Base-by-base conservation (phyloP, 73 alveolate genomes). In the Paramecium tetraurelia region DNA sequence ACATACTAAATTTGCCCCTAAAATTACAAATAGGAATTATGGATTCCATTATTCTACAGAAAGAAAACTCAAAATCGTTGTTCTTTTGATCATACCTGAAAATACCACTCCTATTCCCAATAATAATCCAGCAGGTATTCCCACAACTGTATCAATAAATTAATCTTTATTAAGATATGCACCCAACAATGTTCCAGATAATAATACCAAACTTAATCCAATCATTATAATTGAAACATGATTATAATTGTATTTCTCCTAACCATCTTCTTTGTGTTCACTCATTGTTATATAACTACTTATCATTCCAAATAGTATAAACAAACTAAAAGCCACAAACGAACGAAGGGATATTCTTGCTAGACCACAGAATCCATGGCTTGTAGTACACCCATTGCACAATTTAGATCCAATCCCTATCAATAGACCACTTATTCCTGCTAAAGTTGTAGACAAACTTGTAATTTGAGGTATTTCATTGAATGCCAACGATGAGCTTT, bases 351-450 rank as follows among this genome's bases (percentile, higher is more conserved):
- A 88, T 40, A 97, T 85, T 58, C 99, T 88, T 14, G 99, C 99
- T 8, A 98, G 43, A 4, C 99, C 99, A 94, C 99, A 98, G 14
- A 98, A 98, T 27, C 99, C 99, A 86, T 98, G 99, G 9, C 99
- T 99, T 38, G 98, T 94, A 1, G 99, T 97, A 92, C 99, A 98
- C 7, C 99, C 99, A 83, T 97, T 97, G 20, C 99, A 99, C 93
- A 97, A 68, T 86, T 95, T 97, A 7, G 99, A 93, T 24, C 99
- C 99, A 14, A 94, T 71, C 10, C 99, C 99, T n/a, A 98, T 98
- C 38, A 96, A 85, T 53, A 98, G 59, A 40, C 99, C 99, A 97
- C 97, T 20, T 95, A 44, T 24, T 85, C 71, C 93, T 63, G 50
- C 4, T 3, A 63, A 27, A 12, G 84, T 63, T 3, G 27, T 3